Conservation (phyloP, 148 eudicot species). For the Cornus kousa region DNA sequence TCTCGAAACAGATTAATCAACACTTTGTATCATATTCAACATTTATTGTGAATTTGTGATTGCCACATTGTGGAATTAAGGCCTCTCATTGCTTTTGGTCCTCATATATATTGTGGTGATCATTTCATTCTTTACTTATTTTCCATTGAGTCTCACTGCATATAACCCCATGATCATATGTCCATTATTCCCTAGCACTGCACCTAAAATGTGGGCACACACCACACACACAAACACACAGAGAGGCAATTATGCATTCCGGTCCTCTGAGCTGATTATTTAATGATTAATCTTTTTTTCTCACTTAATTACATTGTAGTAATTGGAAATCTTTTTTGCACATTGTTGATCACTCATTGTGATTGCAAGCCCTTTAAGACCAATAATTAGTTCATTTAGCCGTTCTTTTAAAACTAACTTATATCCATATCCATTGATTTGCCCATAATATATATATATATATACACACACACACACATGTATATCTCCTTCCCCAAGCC, state of each 20-base stretch:
- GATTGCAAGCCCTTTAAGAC: neutral
- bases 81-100: neutral
- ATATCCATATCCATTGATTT: neutral
- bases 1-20: too few species aligned
- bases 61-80: neutral
- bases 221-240: too few species aligned
- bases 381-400: constrained; percentile 9
- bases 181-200: too few species aligned
- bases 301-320: neutral
- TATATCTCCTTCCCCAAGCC: neutral
- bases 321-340: neutral
- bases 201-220: too few species aligned
- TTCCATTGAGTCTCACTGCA: too few species aligned
- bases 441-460: neutral
- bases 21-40: too few species aligned
- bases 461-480: too few species aligned
- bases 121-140: too few species aligned
- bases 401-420: neutral
- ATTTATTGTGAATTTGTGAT: neutral
- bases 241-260: too few species aligned
- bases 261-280: too few species aligned
- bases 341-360: neutral
- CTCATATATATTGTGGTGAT: too few species aligned
- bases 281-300: too few species aligned
- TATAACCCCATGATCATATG: neutral